phyloP scores from a whole-genome alignment of 1,139 yeast species.

The Geotrichum reessii region DNA sequence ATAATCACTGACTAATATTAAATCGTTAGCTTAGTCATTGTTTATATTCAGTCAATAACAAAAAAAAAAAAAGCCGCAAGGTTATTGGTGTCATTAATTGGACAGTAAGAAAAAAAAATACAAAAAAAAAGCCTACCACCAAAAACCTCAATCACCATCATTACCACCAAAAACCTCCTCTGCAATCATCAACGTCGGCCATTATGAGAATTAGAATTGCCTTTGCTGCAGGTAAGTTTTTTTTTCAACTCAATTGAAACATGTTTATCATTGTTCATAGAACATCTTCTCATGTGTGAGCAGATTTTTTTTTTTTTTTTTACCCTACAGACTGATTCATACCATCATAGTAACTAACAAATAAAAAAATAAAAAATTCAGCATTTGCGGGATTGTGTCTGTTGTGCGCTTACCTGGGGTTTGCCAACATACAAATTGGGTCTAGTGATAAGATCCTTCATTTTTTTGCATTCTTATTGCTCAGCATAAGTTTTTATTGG shows the following conservation, averaged over 20 bases:
- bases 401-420: slow-evolving; percentile 42
- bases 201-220: slow-evolving; percentile 6
- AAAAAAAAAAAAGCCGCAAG: not conserved
- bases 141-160: not conserved
- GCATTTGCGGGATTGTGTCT: slow-evolving; percentile 32
- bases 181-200: not conserved
- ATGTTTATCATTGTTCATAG: too few relatives aligned
- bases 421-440: slow-evolving; percentile 44
- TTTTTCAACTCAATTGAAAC: not conserved
- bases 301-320: too few relatives aligned
- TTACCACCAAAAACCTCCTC: not conserved
- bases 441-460: slow-evolving; percentile 51
- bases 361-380: too few relatives aligned
- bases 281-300: not conserved
- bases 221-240: slow-evolving; percentile 9
- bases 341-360: slow-evolving; percentile 6
- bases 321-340: too few relatives aligned
- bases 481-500: slow-evolving; percentile 53
- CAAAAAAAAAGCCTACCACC: not conserved
- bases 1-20: too few relatives aligned
- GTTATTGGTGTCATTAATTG: not conserved
- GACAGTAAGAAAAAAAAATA: not conserved
- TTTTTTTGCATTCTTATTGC: slow-evolving; percentile 44
- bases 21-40: too few relatives aligned
- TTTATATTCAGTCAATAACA: too few relatives aligned